These are phyloP conservation scores for Aspergillus nanangensis DNA, from an alignment of 495 filamentous ascomycete species.

Conservation along the genomic window DNA sequence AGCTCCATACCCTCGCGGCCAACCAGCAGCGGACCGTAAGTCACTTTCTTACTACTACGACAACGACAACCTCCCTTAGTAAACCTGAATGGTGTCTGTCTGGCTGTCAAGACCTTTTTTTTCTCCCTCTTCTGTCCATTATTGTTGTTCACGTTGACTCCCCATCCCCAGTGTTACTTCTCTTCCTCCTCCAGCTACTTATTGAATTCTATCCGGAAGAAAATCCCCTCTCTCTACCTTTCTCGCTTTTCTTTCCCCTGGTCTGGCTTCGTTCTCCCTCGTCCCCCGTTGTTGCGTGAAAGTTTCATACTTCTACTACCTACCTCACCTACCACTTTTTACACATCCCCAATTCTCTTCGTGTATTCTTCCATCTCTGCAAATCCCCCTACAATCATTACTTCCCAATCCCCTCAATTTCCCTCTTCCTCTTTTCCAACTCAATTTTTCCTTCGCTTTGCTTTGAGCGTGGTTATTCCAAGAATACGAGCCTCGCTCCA, in stretches of 20 bases:
- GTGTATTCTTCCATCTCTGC: neutral
- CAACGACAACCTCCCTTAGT: too few relatives aligned
- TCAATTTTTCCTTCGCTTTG: neutral
- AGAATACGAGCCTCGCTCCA: too few relatives aligned
- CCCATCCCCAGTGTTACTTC: too few relatives aligned
- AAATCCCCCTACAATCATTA: slow-evolving; percentile 1
- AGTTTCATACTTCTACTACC: slow-evolving; percentile 16
- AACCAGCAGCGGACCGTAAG: neutral
- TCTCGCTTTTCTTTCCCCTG: too few relatives aligned
- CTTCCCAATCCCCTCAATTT: neutral
- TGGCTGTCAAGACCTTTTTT: too few relatives aligned
- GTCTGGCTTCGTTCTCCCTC: neutral
- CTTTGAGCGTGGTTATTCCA: too few relatives aligned
- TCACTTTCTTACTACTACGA: neutral
- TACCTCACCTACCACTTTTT: neutral
- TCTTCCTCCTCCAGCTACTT: neutral
- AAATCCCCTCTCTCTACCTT: too few relatives aligned
- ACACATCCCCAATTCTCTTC: too few relatives aligned
- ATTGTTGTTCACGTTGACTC: neutral
- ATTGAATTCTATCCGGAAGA: too few relatives aligned
- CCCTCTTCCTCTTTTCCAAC: neutral
- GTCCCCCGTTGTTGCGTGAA: slow-evolving; percentile 5
- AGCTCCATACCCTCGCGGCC: neutral
- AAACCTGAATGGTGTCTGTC: too few relatives aligned
- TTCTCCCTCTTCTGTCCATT: neutral